These are phyloP conservation scores for Porogramme epimiltina DNA, from an alignment of 1,284 basidiomycete species.

Conservation along the genomic window DNA sequence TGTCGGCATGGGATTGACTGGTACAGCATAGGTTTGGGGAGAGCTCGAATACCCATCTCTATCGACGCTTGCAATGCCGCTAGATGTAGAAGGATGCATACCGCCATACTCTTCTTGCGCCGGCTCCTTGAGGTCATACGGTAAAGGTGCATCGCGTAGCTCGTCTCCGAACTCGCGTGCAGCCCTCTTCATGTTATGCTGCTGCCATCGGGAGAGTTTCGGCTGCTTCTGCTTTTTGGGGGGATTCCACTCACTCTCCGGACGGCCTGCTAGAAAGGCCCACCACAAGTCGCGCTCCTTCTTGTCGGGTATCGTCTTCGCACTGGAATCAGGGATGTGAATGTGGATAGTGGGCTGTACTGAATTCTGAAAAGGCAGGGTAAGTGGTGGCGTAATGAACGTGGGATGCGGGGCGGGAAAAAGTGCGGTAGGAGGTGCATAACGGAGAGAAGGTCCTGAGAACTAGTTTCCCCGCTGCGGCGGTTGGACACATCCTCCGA, in stretches of 20 bases:
- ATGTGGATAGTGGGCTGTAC: conserved; percentile 60
- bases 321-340: conserved; percentile 27
- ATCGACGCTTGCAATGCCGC: conserved; percentile 10
- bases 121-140: conserved; percentile 19
- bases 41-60: neutral
- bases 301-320: conserved; percentile 61
- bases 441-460: too few species aligned
- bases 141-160: conserved; percentile 11
- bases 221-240: conserved; percentile 43
- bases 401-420: too few species aligned
- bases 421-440: too few species aligned
- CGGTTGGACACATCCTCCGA: too few species aligned
- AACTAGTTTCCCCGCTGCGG: too few species aligned
- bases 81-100: too few species aligned
- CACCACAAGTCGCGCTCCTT: conserved; percentile 76
- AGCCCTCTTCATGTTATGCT: conserved; percentile 26
- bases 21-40: too few species aligned
- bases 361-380: conserved; percentile 56
- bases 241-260: conserved; percentile 67
- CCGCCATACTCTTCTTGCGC: too few species aligned
- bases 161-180: conserved; percentile 35
- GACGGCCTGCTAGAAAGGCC: conserved; percentile 69
- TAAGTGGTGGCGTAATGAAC: too few species aligned
- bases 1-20: too few species aligned
- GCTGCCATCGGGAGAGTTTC: conserved; percentile 25